Percentiles rank a stretch among this genome's conserved stretches.
phyloP scores from a whole-genome alignment of 2,329 filamentous ascomycete species.

The Lecanoromycetidae sp. region DNA sequence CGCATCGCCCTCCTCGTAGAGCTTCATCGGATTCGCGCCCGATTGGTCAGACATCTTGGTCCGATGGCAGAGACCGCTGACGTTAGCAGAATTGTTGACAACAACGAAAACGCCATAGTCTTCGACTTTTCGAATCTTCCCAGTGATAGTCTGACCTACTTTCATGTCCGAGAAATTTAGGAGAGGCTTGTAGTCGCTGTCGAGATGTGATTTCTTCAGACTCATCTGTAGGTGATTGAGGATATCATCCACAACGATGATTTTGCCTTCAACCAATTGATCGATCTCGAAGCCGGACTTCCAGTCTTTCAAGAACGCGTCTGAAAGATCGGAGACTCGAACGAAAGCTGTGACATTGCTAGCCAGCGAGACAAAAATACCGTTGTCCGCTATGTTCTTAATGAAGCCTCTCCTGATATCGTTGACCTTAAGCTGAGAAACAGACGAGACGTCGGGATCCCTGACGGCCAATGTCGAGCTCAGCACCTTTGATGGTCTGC shows the following conservation, averaged over 20 bases:
- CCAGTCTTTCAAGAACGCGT: constrained; percentile 90
- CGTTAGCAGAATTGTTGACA: constrained; percentile 71
- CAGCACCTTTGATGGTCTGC: constrained; percentile 75
- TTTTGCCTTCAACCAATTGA: constrained; percentile 78
- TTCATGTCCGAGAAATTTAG: constrained; percentile 66
- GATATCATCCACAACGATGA: constrained; percentile 57
- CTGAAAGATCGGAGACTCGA: constrained; percentile 77
- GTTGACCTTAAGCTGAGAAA: constrained; percentile 60
- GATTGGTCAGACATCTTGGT: constrained; percentile 79
- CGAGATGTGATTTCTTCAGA: constrained; percentile 72
- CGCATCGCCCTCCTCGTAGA: constrained; percentile 81
- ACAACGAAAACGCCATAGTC: constrained; percentile 93
- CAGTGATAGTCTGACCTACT: constrained; percentile 70
- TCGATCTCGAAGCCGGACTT: constrained; percentile 77
- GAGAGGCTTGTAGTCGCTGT: constrained; percentile 63
- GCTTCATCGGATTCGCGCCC: constrained; percentile 71
- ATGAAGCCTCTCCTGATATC: constrained; percentile 83
- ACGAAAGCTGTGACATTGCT: constrained; percentile 72
- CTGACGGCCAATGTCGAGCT: constrained; percentile 71
- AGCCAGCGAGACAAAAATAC: constrained; percentile 74
- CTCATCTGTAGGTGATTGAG: constrained; percentile 70
- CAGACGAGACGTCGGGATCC: constrained; percentile 64
- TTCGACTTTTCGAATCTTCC: constrained; percentile 84
- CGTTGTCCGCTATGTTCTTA: constrained; percentile 78
- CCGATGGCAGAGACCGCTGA: constrained; percentile 86